Base-by-base conservation (phyloP, 2,329 filamentous ascomycete genomes). In the Curvularia verruculosa region DNA sequence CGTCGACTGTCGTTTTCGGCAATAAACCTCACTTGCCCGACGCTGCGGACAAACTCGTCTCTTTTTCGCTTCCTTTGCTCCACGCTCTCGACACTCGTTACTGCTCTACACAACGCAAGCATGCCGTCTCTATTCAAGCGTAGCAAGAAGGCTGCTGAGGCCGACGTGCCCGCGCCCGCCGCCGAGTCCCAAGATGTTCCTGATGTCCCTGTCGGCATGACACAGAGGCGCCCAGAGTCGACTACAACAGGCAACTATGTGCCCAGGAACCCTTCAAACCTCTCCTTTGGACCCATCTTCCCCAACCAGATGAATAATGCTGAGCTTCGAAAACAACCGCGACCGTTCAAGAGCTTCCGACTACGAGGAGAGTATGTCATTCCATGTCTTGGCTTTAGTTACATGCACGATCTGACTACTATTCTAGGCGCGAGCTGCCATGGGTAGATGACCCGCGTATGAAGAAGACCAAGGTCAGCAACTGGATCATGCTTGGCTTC, bases 301-400 rank as follows among this genome's bases (percentile, higher is more conserved):
- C 24, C 45, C 13, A 54, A 29, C 39, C 54, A 57, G 31, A 34
- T 41, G n/a, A 43, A 37, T 24, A 46, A 15, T 46, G 28, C 55
- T 7, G 55, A 58, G 19, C 13, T 58, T 10, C 50, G 55, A n/a
- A 66, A 61, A 58, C 45, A 64, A 52, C 63, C 57, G 6, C 60
- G 65, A 15, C 59, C 60, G 2, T 70, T 69, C 48, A 65, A 60
- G 55, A 70, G 66, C 48, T 69, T 64, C 46, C 50, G 68, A 28
- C 46, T 68, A 34, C 60, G 58, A 24, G 66, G 65, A 51, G 65
- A 69, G 65, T 70, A 60, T 31, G 67, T 61, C 24, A 0, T 18
- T 2, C 7, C n/a, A 21, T 23, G 13, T 43, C 5, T 31, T 9
- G 13, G 19, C 6, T 10, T 4, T 13, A 3, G 21, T 34, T 7